Percentiles rank a stretch among this genome's conserved stretches.
phyloP scores from a whole-genome alignment of 2,329 filamentous ascomycete genomes.

The Chaetoscypha palmicola region DNA sequence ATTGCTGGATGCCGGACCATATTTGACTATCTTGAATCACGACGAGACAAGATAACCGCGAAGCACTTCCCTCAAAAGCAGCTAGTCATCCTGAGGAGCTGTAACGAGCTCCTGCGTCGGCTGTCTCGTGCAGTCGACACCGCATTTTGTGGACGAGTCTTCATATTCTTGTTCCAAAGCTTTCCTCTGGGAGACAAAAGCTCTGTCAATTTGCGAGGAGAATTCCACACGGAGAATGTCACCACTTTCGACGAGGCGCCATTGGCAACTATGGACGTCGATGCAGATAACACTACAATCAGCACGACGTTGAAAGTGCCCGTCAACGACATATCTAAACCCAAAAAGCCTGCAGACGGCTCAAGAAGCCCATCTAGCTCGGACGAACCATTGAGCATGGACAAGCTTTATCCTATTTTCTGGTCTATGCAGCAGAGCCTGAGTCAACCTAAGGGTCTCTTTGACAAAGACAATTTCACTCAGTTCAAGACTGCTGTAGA shows the following conservation, averaged over 20 bases:
- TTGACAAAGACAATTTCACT: conserved; percentile 61
- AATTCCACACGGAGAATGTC: conserved; percentile 93
- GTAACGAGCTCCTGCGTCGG: conserved; percentile 88
- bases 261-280: conserved; percentile 59
- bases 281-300: conserved; percentile 37
- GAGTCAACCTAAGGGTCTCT: conserved; percentile 79
- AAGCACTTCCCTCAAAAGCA: conserved; percentile 77
- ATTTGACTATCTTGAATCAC: conserved; percentile 91
- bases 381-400: conserved; percentile 51
- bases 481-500: conserved; percentile 57
- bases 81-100: conserved; percentile 82
- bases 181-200: conserved; percentile 95
- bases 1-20: conserved; percentile 85
- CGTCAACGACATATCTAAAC: conserved; percentile 24
- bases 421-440: conserved; percentile 92
- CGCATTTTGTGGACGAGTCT: conserved; percentile 93
- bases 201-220: conserved; percentile 90
- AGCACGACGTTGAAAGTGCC: conserved; percentile 18
- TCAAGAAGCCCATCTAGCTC: conserved; percentile 23
- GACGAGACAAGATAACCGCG: conserved; percentile 79
- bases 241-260: conserved; percentile 68
- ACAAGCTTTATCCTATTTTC: conserved; percentile 80
- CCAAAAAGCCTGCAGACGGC: conserved; percentile 3
- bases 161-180: conserved; percentile 97
- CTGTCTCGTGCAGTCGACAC: conserved; percentile 95